Percentiles rank a stretch among this genome's conserved stretches.
Conservation (phyloP, 2,329 filamentous ascomycete species). For the Fonsecaea pugnacius region DNA sequence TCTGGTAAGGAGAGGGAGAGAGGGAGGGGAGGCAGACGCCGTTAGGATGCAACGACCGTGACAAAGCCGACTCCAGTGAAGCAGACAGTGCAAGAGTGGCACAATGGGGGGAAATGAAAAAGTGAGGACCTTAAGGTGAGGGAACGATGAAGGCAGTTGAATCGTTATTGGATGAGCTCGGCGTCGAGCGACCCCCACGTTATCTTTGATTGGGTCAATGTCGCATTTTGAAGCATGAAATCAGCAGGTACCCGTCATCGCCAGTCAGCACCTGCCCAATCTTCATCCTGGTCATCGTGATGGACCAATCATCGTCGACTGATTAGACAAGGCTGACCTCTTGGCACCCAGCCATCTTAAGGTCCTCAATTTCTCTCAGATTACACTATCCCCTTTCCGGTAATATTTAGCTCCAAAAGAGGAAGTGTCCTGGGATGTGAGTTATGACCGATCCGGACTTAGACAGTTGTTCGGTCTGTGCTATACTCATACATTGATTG, state of each 20-base stretch:
- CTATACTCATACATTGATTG: neutral
- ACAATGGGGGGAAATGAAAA: neutral
- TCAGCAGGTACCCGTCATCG: conserved; percentile 1
- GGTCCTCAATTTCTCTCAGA: conserved; percentile 29
- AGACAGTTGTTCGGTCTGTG: too few species aligned
- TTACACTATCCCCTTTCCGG: neutral
- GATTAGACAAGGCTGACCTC: conserved; percentile 19
- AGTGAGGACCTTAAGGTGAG: conserved; percentile 20
- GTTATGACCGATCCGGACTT: neutral
- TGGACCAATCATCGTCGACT: neutral
- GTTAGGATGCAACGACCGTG: conserved; percentile 1
- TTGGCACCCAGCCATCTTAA: conserved; percentile 24
- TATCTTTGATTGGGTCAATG: neutral
- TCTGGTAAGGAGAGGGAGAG: neutral
- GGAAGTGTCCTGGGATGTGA: neutral
- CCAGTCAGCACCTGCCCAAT: too few species aligned
- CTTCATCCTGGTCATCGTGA: too few species aligned
- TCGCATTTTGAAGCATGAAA: neutral
- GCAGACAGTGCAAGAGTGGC: neutral
- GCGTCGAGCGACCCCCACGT: conserved; percentile 7
- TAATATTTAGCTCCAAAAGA: conserved; percentile 9
- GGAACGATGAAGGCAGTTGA: conserved; percentile 15
- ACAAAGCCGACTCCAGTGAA: neutral
- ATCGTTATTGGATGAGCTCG: conserved; percentile 7
- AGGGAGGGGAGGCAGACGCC: neutral